Conservation (phyloP, 2,329 filamentous ascomycete genomes). For the Aspergillus puulaauensis region DNA sequence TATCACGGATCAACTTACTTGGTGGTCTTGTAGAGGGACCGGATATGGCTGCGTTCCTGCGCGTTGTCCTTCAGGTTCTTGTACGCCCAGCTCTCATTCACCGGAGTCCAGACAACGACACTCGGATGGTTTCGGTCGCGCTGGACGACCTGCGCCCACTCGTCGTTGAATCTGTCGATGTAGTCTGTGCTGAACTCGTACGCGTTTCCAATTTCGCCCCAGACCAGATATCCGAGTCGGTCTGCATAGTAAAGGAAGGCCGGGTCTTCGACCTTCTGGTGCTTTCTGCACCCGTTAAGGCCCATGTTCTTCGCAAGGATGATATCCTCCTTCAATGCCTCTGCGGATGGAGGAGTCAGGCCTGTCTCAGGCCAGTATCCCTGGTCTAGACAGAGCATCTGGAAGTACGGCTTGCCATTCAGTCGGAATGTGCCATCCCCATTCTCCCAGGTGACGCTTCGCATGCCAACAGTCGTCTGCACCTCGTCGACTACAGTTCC, state of each 20-base stretch:
- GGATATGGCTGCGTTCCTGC: constrained; percentile 64
- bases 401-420: constrained; percentile 67
- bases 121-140: constrained; percentile 66
- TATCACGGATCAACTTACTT: constrained; percentile 41
- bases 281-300: constrained; percentile 70
- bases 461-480: constrained; percentile 59
- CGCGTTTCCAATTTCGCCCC: constrained; percentile 70
- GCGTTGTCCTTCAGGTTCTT: constrained; percentile 55
- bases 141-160: constrained; percentile 64
- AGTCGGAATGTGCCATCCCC: constrained; percentile 61
- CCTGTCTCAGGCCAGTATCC: constrained; percentile 71
- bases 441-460: constrained; percentile 60
- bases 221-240: constrained; percentile 63
- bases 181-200: constrained; percentile 63
- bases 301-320: constrained; percentile 63
- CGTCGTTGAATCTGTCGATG: constrained; percentile 59
- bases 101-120: constrained; percentile 66
- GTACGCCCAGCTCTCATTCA: constrained; percentile 67
- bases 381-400: constrained; percentile 68
- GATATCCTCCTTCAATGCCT: constrained; percentile 67
- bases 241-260: constrained; percentile 69
- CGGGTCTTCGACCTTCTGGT: constrained; percentile 64
- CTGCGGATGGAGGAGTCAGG: constrained; percentile 62
- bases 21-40: constrained; percentile 63
- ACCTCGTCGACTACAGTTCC: constrained; percentile 50